These are phyloP conservation scores for Eimeria brunetti DNA, from an alignment of 169 alveolate species.

Conservation along the genomic window DNA sequence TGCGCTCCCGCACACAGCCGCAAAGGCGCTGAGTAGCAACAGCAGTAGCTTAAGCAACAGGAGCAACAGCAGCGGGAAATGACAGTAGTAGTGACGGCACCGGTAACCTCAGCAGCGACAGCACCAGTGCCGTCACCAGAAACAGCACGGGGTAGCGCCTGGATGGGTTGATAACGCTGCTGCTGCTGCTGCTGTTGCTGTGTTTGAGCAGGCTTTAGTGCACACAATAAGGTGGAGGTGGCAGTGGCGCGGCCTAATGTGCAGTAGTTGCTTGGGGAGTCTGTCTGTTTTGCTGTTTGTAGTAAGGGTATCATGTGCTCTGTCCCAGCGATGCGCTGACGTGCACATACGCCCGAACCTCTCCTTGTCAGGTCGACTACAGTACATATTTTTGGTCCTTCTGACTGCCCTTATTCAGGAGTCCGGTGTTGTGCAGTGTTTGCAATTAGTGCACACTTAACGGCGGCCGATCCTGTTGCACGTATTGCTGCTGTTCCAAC, in stretches of 20 bases:
- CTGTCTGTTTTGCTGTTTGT: neutral
- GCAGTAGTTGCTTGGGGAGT: neutral
- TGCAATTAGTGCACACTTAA: neutral
- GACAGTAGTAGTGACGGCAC: neutral
- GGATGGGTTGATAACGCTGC: neutral
- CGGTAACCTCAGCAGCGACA: neutral
- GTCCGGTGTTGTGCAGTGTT: neutral
- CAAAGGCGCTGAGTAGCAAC: neutral
- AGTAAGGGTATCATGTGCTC: neutral
- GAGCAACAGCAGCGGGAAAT: neutral
- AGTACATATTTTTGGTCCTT: neutral
- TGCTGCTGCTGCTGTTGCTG: constrained; percentile 8
- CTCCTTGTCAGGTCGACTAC: neutral
- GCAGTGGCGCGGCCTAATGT: constrained; percentile 68
- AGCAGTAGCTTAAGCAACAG: neutral
- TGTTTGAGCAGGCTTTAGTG: constrained; percentile 44
- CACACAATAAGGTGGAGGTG: constrained; percentile 64
- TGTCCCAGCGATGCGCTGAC: neutral
- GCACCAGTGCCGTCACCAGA: neutral
- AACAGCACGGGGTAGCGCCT: neutral
- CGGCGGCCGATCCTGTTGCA: neutral
- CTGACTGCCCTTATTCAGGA: neutral
- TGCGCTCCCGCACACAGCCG: neutral
- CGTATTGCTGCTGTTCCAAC: neutral
- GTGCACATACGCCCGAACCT: neutral